Evolutionary conservation across 306 rosid genomes (phyloP), one percentile per base, ranked within the genome.

Genomic region (Albizia julibrissin): DNA sequence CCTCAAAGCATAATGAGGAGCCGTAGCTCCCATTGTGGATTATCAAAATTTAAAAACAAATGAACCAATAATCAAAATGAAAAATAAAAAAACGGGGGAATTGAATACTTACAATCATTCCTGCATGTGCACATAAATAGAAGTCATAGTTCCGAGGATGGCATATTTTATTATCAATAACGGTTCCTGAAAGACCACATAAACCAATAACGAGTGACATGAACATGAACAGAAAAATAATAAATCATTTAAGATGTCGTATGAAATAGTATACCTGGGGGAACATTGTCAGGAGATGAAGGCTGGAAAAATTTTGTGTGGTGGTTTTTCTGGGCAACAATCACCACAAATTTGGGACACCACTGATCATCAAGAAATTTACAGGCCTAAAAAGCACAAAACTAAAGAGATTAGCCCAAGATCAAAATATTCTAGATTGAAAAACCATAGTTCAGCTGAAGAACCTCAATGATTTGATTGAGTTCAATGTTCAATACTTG

Each of bases 111-210:
- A 96, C 99, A 4, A 96, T 96, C 99, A 93, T 93, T 81, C 99
- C 99, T 11, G 97, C 97, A 81, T 96, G 99, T 0, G 99, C 98
- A 81, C 99, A 96, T 50, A 96, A 75, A 54, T 96, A 96, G 54
- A 96, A 96, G 81, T 96, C 98, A 34, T 96, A 88, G 76, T 92
- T 96, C 39, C 91, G 78, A 1, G 98, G 98, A 83, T 96, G 99
- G 58, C 99, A 96, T 46, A 96, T 87, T 85, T 77, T 90, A 80
- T 92, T 96, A 84, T 92, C 99, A n/a, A 96, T 89, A 24, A 96
- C 84, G 13, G 98, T 96, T 39, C 99, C 99, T 96, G 85, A 33
- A 75, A 65, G 77, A 82, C 26, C 13, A 74, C 47, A 21, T 21
- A 39, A 19, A 10, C 47, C 34, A 6, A 64, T 14, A 15, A 64